These are phyloP conservation scores for Penicillium occitanis DNA, from an alignment of 2,329 filamentous ascomycete genomes.

Conservation along the genomic window DNA sequence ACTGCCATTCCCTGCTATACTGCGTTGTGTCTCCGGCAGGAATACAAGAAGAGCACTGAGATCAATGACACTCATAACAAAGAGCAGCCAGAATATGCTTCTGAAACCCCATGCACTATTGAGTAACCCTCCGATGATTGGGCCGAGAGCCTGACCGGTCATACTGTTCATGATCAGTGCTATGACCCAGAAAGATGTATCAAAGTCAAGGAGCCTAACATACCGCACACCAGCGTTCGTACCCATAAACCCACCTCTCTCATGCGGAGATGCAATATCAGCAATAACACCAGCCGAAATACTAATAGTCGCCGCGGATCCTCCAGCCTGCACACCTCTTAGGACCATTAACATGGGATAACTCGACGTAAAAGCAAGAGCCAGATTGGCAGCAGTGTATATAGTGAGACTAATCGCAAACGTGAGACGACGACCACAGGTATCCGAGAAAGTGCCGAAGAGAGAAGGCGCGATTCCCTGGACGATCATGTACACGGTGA, in stretches of 20 bases:
- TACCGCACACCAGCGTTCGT: slow-evolving; percentile 27
- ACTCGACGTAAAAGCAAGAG: slow-evolving; percentile 32
- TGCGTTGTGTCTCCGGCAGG: slow-evolving; percentile 37
- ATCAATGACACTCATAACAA: slow-evolving; percentile 27
- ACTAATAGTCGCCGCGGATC: slow-evolving; percentile 30
- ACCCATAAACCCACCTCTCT: slow-evolving; percentile 34
- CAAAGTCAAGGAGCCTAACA: neutral
- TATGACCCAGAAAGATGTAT: neutral
- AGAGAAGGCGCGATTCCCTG: slow-evolving; percentile 34
- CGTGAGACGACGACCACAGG: slow-evolving; percentile 32
- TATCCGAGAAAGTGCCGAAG: slow-evolving; percentile 34
- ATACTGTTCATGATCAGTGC: slow-evolving; percentile 19
- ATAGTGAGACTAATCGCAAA: slow-evolving; percentile 32
- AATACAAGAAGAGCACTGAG: slow-evolving; percentile 25
- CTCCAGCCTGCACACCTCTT: slow-evolving; percentile 34
- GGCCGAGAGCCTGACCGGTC: slow-evolving; percentile 31
- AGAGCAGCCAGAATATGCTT: slow-evolving; percentile 36
- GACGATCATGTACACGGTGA: slow-evolving; percentile 33
- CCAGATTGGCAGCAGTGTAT: slow-evolving; percentile 35
- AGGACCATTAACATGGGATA: slow-evolving; percentile 33
- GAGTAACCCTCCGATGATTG: slow-evolving; percentile 34
- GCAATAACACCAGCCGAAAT: slow-evolving; percentile 35
- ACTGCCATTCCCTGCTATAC: slow-evolving; percentile 35
- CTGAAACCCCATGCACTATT: slow-evolving; percentile 30
- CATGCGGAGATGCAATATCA: slow-evolving; percentile 33